These are phyloP conservation scores for Friedmanniomyces endolithicus DNA, from an alignment of 495 filamentous ascomycete species.

Conservation along the genomic window DNA sequence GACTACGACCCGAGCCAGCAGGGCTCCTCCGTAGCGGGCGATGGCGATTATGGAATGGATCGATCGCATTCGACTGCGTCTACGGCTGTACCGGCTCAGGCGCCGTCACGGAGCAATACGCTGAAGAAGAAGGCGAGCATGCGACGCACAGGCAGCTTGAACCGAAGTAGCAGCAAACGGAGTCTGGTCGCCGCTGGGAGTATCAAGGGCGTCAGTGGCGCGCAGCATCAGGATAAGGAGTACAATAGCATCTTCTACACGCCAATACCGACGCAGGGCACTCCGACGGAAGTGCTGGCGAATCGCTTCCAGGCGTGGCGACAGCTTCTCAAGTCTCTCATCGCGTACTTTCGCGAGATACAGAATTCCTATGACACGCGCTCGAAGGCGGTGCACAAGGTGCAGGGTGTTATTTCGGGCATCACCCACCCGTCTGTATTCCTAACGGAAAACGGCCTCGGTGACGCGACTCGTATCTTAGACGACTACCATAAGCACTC, in stretches of 20 bases:
- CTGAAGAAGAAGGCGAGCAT: conserved; percentile 78
- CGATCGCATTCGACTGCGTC: conserved; percentile 33
- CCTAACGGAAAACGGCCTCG: conserved; percentile 51
- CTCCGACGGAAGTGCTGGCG: conserved; percentile 78
- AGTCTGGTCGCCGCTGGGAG: conserved; percentile 70
- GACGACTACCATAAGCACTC: conserved; percentile 70
- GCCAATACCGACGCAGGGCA: conserved; percentile 76
- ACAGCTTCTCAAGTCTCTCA: conserved; percentile 87
- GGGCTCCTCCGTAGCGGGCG: conserved; percentile 47
- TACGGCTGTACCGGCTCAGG: conserved; percentile 19
- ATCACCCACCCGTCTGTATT: conserved; percentile 60
- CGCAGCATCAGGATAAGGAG: conserved; percentile 39
- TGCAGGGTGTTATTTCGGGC: conserved; percentile 73
- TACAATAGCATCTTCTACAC: conserved; percentile 74
- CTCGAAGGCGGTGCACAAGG: conserved; percentile 67
- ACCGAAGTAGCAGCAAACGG: conserved; percentile 59
- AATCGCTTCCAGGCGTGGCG: conserved; percentile 96
- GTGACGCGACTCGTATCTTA: conserved; percentile 72
- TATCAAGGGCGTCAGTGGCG: conserved; percentile 51
- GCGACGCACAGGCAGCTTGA: conserved; percentile 58
- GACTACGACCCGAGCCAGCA: conserved; percentile 60
- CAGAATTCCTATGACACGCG: conserved; percentile 81
- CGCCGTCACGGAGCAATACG: conserved; percentile 59
- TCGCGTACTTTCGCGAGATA: conserved; percentile 87
- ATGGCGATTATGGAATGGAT: conserved; percentile 21